phyloP scores from a whole-genome alignment of 208 protist species.

The Wallacemonas sp. region DNA sequence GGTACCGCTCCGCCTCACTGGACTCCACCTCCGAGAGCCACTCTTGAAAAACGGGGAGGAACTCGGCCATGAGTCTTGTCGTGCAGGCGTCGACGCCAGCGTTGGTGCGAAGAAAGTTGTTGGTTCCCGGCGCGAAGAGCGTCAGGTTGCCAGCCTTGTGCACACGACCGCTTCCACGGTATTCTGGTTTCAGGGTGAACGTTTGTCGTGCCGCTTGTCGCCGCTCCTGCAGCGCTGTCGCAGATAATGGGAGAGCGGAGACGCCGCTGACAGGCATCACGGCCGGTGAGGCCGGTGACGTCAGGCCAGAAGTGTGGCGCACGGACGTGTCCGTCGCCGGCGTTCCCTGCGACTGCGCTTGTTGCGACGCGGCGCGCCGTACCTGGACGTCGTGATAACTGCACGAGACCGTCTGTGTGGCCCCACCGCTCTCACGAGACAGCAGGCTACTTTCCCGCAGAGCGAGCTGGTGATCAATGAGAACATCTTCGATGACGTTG shows the following conservation, averaged over 20 bases:
- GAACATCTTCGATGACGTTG: conserved; percentile 25
- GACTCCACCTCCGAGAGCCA: conserved; percentile 28
- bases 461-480: conserved; percentile 30
- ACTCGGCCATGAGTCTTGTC: conserved; percentile 36
- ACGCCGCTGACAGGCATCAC: too few relatives aligned
- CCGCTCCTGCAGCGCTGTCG: background rate
- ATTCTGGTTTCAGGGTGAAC: conserved; percentile 16
- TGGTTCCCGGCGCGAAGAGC: conserved; percentile 48
- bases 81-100: conserved; percentile 43
- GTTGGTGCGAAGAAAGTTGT: conserved; percentile 38
- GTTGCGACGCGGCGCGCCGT: background rate
- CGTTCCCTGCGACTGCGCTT: background rate
- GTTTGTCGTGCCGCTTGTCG: conserved; percentile 10
- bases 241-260: background rate
- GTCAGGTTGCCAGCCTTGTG: conserved; percentile 40
- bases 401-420: background rate
- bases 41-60: conserved; percentile 35
- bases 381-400: conserved; percentile 3
- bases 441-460: conserved; percentile 14
- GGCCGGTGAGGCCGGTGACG: too few relatives aligned
- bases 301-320: too few relatives aligned
- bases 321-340: too few relatives aligned
- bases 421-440: background rate
- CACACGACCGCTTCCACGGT: conserved; percentile 26
- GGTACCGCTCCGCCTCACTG: background rate